Evolutionary conservation across 495 filamentous ascomycete genomes (phyloP).

Genomic region (Saxophila tyrrhenica): DNA sequence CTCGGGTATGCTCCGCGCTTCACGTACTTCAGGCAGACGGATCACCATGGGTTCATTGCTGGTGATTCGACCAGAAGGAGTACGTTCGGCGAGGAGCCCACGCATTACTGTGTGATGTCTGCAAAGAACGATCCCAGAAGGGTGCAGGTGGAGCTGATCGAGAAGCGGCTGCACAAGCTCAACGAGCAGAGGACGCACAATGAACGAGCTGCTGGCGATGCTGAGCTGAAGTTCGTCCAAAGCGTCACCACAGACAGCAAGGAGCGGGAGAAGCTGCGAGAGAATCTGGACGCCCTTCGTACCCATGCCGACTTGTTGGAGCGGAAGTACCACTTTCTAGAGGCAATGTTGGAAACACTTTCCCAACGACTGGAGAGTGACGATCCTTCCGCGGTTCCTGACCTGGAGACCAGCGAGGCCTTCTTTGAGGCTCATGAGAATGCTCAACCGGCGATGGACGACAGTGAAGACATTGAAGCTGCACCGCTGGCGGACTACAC

Average conservation of each 20-base stretch:
- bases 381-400: conserved; percentile 37
- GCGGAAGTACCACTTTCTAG: conserved; percentile 66
- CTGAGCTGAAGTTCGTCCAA: conserved; percentile 31
- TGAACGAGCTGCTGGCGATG: conserved; percentile 35
- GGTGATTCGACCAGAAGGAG: conserved; percentile 62
- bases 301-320: conserved; percentile 58
- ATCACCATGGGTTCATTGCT: conserved; percentile 60
- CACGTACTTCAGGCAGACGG: conserved; percentile 96
- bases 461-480: conserved; percentile 33
- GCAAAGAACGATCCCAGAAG: conserved; percentile 79
- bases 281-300: conserved; percentile 55
- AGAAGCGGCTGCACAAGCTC: conserved; percentile 65
- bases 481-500: conserved; percentile 55
- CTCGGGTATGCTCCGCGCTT: conserved; percentile 85
- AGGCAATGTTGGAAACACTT: conserved; percentile 60
- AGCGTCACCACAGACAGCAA: conserved; percentile 39
- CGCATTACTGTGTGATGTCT: conserved; percentile 91
- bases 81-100: conserved; percentile 81
- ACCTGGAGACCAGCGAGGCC: conserved; percentile 34
- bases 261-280: conserved; percentile 31
- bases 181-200: conserved; percentile 66
- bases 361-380: conserved; percentile 41
- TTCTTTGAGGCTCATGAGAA: conserved; percentile 40
- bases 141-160: conserved; percentile 78
- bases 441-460: conserved; percentile 28